Evolutionary conservation across 2,329 filamentous ascomycete genomes (phyloP).

Genomic region (Aureobasidium uvarum): DNA sequence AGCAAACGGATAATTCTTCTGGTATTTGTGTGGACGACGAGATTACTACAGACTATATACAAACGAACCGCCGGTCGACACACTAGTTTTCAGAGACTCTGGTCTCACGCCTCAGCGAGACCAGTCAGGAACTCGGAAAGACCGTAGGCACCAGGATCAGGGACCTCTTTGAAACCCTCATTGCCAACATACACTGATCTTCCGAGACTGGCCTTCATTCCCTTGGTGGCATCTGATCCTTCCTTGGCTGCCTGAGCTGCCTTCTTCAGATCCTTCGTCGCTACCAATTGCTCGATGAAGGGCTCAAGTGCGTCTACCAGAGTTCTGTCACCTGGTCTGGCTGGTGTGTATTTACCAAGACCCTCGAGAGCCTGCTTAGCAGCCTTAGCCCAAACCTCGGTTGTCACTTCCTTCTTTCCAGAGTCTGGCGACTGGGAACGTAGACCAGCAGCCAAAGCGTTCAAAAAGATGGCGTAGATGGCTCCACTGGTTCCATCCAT

Average conservation of each 20-base stretch:
- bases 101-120: conserved; percentile 52
- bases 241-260: conserved; percentile 73
- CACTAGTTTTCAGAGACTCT: not conserved
- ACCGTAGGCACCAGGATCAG: conserved; percentile 74
- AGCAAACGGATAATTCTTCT: not conserved
- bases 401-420: conserved; percentile 37
- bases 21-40: not conserved
- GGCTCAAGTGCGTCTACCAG: conserved; percentile 86
- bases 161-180: conserved; percentile 67
- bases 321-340: conserved; percentile 83
- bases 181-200: conserved; percentile 79
- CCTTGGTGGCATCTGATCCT: conserved; percentile 81
- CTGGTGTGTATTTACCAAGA: conserved; percentile 81
- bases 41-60: conserved; percentile 15
- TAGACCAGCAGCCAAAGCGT: conserved; percentile 71
- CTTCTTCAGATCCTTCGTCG: conserved; percentile 64
- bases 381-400: conserved; percentile 62
- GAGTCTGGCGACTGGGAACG: conserved; percentile 52
- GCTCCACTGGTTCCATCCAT: conserved; percentile 78
- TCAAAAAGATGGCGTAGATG: conserved; percentile 84
- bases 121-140: conserved; percentile 81
- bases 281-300: conserved; percentile 70
- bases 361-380: conserved; percentile 68
- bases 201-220: conserved; percentile 87
- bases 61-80: not conserved